A percentile compares a stretch with the other conserved stretches of the same genome.
phyloP scores from a whole-genome alignment of 805 yeast genomes.

The Hanseniaspora clermontiae region DNA sequence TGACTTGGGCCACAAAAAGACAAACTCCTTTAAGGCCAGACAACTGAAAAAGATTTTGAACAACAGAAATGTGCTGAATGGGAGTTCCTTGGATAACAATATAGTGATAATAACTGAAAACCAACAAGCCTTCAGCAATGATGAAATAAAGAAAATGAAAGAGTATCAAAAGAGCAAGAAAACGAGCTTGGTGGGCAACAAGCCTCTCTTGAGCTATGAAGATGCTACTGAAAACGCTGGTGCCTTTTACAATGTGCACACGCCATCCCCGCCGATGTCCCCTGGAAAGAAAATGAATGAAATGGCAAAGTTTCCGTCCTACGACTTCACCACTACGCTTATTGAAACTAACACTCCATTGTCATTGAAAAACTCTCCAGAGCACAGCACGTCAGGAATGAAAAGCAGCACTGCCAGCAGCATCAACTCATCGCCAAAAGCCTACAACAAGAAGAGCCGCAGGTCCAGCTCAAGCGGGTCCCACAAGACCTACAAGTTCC shows the following conservation, averaged over 20 bases:
- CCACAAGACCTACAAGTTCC: slow-evolving; percentile 12
- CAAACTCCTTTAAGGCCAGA: slow-evolving; percentile 28
- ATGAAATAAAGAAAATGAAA: neutral
- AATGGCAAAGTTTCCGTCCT: neutral
- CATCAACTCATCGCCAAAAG: slow-evolving; percentile 14
- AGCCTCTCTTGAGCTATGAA: neutral
- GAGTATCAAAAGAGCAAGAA: neutral
- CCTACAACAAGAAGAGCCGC: slow-evolving; percentile 19
- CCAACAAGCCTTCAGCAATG: neutral
- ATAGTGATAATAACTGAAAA: slow-evolving; percentile 7
- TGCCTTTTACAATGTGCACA: neutral
- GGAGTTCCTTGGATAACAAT: slow-evolving; percentile 16
- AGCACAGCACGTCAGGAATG: neutral
- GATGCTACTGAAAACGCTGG: neutral
- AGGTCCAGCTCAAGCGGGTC: neutral
- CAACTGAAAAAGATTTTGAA: slow-evolving; percentile 25
- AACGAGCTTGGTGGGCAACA: neutral
- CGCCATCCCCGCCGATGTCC: slow-evolving; percentile 13
- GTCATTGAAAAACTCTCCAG: neutral
- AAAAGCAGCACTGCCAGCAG: slow-evolving; percentile 2
- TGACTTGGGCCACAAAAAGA: slow-evolving; percentile 23
- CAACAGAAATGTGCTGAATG: slow-evolving; percentile 24
- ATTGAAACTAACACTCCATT: slow-evolving; percentile 1
- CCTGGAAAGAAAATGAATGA: slow-evolving; percentile 1
- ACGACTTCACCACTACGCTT: slow-evolving; percentile 11